These are phyloP conservation scores for Nigrospora sphaerica DNA, from an alignment of 2,329 filamentous ascomycete genomes.

Conservation along the genomic window DNA sequence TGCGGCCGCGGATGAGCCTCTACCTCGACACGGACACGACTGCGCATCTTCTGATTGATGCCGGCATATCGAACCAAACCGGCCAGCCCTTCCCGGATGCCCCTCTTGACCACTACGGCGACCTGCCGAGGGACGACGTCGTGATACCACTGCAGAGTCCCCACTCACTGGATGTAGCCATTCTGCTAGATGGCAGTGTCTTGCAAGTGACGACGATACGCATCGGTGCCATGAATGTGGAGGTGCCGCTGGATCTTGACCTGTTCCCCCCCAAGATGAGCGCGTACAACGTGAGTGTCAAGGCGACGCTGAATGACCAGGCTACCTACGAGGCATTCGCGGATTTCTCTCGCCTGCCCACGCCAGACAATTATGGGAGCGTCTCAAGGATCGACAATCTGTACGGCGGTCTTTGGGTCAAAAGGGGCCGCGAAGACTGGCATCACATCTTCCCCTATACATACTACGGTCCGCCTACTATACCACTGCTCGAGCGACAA, in stretches of 20 bases:
- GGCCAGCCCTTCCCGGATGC: slow-evolving; percentile 16
- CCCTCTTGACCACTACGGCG: too few species aligned
- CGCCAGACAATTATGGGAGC: slow-evolving; percentile 9
- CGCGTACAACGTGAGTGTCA: slow-evolving; percentile 7
- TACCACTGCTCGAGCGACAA: not conserved
- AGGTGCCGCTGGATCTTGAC: slow-evolving; percentile 5
- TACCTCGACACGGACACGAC: slow-evolving; percentile 33
- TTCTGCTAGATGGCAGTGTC: not conserved
- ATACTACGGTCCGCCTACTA: slow-evolving; percentile 4
- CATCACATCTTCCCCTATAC: slow-evolving; percentile 12
- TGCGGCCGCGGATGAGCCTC: slow-evolving; percentile 38
- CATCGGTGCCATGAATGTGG: slow-evolving; percentile 7
- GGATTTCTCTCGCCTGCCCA: slow-evolving; percentile 7
- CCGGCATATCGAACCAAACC: slow-evolving; percentile 27
- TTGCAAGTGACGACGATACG: slow-evolving; percentile 2
- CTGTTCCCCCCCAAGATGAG: slow-evolving; percentile 4
- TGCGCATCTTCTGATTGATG: slow-evolving; percentile 34
- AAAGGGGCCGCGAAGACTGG: slow-evolving; percentile 9
- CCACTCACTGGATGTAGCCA: not conserved
- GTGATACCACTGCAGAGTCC: not conserved
- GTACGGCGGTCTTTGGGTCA: slow-evolving; percentile 9
- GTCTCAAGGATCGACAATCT: slow-evolving; percentile 11
- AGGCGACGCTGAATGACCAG: slow-evolving; percentile 3
- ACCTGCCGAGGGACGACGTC: slow-evolving; percentile 10
- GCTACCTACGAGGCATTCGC: slow-evolving; percentile 7